Evolutionary conservation across 495 filamentous ascomycete species (phyloP), one percentile per base, ranked within the genome.

Genomic region (Thozetella sp.): DNA sequence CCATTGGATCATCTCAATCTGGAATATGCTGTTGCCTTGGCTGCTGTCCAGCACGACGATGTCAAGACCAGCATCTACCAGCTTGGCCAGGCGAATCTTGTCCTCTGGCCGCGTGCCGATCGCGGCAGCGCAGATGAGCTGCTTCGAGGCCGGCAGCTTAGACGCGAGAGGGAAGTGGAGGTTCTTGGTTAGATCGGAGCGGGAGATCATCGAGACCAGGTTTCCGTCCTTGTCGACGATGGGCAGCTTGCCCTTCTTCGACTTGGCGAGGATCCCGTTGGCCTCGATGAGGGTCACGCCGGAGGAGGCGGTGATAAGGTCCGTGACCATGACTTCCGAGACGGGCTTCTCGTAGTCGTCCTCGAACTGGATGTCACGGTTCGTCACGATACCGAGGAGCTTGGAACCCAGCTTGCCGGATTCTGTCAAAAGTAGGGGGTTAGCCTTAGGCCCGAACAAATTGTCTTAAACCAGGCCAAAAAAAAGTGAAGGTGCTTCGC

Each of bases 241-340:
- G 40, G 96, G 95, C 51, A 99, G 88, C 80, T 99, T 99, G 77
- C 95, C 95, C 82, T 98, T 99, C 87, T 97, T 97, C 25, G 96
- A 98, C 71, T 89, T 86, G 67, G 91, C 89, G 22, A 99, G 89
- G 66, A 98, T 95, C 54, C 86, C 85, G 76, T 99, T 99, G 64
- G 95, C 95, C 75, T 97, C 92, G 54, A 84, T 68, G 22, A 99
- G 84, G 48, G 86, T 91, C 53, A 96, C 93, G 46, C 95, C 96
- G 58, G 87, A 80, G 26, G 86, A 87, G 53, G 95, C 95, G 48
- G 96, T 99, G 72, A 97, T 87, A 25, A 99, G 87, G 58, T 99
- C 93, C 34, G 87, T 97, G 58, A 94, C 90, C 95, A 99, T 99
- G 74, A 98, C 90, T 57, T 88, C 85, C 57, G 91, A 90, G 61